Base-by-base conservation (phyloP, 176 grass and related monocot species). In the Bolboschoenus planiculmis region DNA sequence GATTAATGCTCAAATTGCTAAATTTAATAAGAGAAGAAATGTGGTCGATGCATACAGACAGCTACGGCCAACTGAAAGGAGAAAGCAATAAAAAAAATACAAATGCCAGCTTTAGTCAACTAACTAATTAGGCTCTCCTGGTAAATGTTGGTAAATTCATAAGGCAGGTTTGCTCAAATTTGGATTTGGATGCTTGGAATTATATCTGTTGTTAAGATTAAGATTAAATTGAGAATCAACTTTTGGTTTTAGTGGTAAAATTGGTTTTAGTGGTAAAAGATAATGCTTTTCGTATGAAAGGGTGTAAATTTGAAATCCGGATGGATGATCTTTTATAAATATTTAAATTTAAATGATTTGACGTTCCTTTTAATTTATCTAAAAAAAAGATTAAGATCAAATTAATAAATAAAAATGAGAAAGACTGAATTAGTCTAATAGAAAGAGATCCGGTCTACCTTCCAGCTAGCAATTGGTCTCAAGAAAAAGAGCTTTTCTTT, bases 21-120 rank as follows among this genome's bases (percentile, higher is more conserved):
- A 3, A 2, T 2, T 57, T 23, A 57, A 57, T n/a, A 31, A 71
- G 6, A 40, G 42, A 42, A 10, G 18, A 11, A 40, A 73, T 46
- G 21, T 27, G 8, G 68, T 73, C 68, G 23, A 68, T 40, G 7
- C 20, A 68, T 20, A 68, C 65, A n/a, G 18, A 68, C 35, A 68
- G 65, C 35, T 68, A 21, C 6, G 64, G 64, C 65, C 35, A 40
- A 39, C 2, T 68, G 34, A 73, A 73, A 66, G n/a, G 16, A 1
- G 33, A n/a, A 0, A 8, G 5, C 15, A 67, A n/a, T 36, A 37
- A 7, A 67, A n/a, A n/a, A 73, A 23, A 4, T 6, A 70, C 10
- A 46, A 24, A 47, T 73, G 68, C 21, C 68, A 73, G 68, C 68
- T 73, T 24, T 26, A 73, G 9, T 46, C 68, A 73, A 73, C n/a